Conservation (phyloP, 495 filamentous ascomycete genomes). For the Penicillium roqueforti region DNA sequence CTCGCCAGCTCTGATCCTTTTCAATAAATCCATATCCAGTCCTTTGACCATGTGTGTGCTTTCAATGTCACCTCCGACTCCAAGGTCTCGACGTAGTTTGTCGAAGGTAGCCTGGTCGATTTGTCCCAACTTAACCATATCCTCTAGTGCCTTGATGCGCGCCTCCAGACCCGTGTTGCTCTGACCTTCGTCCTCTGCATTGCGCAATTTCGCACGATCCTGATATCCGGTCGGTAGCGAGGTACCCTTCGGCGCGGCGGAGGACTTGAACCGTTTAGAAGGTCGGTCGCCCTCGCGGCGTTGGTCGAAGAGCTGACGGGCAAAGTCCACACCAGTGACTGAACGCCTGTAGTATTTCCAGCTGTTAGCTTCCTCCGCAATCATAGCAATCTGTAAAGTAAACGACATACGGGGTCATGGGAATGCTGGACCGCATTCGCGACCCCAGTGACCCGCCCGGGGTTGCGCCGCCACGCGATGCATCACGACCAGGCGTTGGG, state of each 20-base stretch:
- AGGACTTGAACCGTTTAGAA: conserved; percentile 68
- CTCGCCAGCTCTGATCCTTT: conserved; percentile 68
- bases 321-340: conserved; percentile 67
- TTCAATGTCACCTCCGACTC: conserved; percentile 70
- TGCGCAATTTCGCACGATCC: conserved; percentile 65
- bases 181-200: conserved; percentile 30
- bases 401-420: conserved; percentile 73
- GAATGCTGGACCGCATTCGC: conserved; percentile 68
- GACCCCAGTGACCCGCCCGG: conserved; percentile 40
- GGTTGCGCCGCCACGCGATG: conserved; percentile 19
- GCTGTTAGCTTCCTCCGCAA: conserved; percentile 17
- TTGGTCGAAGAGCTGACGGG: conserved; percentile 78
- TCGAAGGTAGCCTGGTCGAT: conserved; percentile 75
- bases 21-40: conserved; percentile 76
- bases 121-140: conserved; percentile 75
- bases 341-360: conserved; percentile 54
- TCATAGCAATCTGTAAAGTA: not conserved
- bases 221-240: conserved; percentile 76
- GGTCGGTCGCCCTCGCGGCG: conserved; percentile 49
- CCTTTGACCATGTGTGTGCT: conserved; percentile 90
- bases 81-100: conserved; percentile 64
- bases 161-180: conserved; percentile 48
- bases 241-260: conserved; percentile 77
- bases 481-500: conserved; percentile 17
- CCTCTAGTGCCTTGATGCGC: conserved; percentile 73